phyloP scores from a whole-genome alignment of 768 basidiomycete genomes.

The Pisolithus sp. region DNA sequence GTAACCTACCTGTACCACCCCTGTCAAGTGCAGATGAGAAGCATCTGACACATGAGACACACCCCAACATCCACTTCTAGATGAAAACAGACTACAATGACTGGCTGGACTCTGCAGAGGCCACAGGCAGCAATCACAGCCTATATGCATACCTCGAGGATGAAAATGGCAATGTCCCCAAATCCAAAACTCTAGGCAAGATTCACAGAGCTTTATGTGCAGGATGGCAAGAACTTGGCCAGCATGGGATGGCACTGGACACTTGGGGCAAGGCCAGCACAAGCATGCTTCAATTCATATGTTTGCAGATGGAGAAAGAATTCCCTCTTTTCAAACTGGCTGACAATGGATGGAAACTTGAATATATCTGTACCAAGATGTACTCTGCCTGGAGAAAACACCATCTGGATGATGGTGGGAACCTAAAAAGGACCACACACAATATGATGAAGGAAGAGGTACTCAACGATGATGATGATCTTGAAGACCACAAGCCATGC shows the following conservation, averaged over 20 bases:
- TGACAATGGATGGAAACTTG: slow-evolving; percentile 4
- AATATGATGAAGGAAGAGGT: neutral
- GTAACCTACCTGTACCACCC: neutral
- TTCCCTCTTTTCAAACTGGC: slow-evolving; percentile 1
- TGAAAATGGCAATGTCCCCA: neutral
- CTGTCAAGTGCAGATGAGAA: neutral
- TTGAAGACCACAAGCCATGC: neutral
- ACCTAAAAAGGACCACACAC: neutral
- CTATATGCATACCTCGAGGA: neutral
- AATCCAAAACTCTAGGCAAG: neutral
- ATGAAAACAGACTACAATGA: neutral
- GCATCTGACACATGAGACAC: neutral
- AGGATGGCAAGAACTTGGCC: slow-evolving; percentile 3
- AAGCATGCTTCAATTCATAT: neutral
- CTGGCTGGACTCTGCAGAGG: neutral
- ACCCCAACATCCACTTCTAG: neutral
- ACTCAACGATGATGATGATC: neutral
- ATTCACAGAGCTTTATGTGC: neutral
- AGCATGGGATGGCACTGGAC: neutral
- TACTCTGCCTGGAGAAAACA: neutral
- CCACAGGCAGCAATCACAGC: neutral
- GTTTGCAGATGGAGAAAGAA: neutral
- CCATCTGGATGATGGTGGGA: neutral
- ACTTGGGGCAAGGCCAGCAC: slow-evolving; percentile 3
- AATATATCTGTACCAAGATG: neutral